Percentiles rank a stretch among this genome's conserved stretches.
Conservation (phyloP, 106 monocot species). For the Posidonia australis region DNA sequence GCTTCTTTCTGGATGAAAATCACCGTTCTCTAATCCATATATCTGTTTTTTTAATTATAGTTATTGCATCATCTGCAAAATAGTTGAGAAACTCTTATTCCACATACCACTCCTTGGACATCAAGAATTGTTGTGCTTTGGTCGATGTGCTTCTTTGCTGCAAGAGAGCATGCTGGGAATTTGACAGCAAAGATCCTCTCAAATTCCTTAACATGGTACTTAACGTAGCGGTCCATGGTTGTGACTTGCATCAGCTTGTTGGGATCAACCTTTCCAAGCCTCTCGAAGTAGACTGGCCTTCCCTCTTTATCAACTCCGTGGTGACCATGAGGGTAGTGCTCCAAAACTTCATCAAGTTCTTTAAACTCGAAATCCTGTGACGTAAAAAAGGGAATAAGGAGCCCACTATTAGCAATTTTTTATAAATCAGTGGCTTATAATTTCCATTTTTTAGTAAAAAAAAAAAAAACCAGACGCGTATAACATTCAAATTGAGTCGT, state of each 20-base stretch:
- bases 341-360: conserved; percentile 13
- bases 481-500: too few species aligned
- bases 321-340: conserved; percentile 19
- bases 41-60: too few species aligned
- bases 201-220: conserved; percentile 24
- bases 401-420: too few species aligned
- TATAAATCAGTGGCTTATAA: too few species aligned
- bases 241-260: conserved; percentile 21
- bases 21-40: too few species aligned
- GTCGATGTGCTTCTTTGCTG: conserved; percentile 22
- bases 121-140: conserved; percentile 23
- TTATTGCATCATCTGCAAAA: too few species aligned
- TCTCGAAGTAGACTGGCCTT: conserved; percentile 17
- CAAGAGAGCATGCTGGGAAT: conserved; percentile 23
- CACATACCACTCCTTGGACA: conserved; percentile 23
- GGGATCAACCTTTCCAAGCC: conserved; percentile 21
- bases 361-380: conserved; percentile 24
- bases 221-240: conserved; percentile 24
- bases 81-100: too few species aligned
- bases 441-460: too few species aligned
- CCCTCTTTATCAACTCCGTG: conserved; percentile 24
- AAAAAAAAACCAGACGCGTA: too few species aligned
- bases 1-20: too few species aligned
- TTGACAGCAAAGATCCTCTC: conserved; percentile 18
- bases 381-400: too few species aligned